Base-by-base conservation (phyloP, 352 stramenopile genomes). In the Pseudoperonospora humuli region DNA sequence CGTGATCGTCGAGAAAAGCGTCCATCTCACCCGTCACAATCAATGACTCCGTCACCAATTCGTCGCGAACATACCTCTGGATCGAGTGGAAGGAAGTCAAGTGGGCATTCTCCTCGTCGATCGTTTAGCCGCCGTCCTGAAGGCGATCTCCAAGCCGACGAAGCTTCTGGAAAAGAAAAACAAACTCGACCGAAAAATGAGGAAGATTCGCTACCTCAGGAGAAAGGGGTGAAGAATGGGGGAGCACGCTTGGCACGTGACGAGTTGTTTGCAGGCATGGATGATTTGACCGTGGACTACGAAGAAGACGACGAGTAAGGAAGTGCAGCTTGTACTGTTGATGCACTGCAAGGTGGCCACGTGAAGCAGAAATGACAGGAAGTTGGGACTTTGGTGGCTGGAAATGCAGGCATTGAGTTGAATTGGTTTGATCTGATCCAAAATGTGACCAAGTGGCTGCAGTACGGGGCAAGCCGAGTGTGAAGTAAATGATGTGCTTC, bases 231-330 rank as follows among this genome's bases (percentile, higher is more conserved):
- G 27, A 64, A 64, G 37, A 62, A 28, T 52, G 54, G 36, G 42
- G 59, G 54, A 19, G 42, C 43, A n/a, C 54, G 59, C 13, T 44
- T 63, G 42, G 47, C 58, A 37, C 59, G 47, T 40, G 47, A 70
- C 36, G 63, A 73, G 23, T 47, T 66, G 41, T 74, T 78, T 39
- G 72, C 74, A 35, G 72, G 80, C 40, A 78, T 86, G 53, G 75
- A 89, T 61, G 77, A 86, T 57, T 76, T 72, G 55, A 67, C 76
- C 54, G 77, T 89, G 40, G 77, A 89, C 60, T 89, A 86, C 43
- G 77, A 88, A 50, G 76, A 89, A 65, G 75, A 88, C 45, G 75
- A 87, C 35, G 67, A 79, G 45, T 73, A 61, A 58, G 35, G 26
- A 21, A 27, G 34, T 29, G 8, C 28, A 57, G 14, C 29, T 28